Percentiles rank a stretch among this genome's conserved stretches.
Conservation (phyloP, 129 eudicot species). For the Chrysanthemum lavandulifolium region DNA sequence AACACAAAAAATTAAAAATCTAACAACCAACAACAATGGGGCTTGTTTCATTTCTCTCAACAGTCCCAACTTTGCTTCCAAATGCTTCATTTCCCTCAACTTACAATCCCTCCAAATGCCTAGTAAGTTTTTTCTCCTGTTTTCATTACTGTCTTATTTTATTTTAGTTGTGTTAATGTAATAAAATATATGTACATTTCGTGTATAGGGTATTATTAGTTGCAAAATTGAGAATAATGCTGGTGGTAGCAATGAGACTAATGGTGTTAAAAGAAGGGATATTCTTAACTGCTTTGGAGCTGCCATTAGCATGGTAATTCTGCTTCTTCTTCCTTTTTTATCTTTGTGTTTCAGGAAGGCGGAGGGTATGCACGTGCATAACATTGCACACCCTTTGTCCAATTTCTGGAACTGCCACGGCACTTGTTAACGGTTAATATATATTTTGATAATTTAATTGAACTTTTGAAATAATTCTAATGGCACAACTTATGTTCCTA, state of each 20-base stretch:
- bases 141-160: not conserved
- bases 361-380: no score
- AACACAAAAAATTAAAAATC: conserved; percentile 8
- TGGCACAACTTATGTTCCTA: not conserved
- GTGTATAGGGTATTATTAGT: conserved; percentile 41
- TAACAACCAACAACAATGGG: conserved; percentile 38
- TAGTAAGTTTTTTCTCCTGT: conserved; percentile 32
- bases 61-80: conserved; percentile 60
- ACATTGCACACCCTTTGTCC: no score
- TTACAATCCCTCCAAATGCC: conserved; percentile 27
- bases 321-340: not conserved
- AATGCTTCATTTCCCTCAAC: conserved; percentile 34
- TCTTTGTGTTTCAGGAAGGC: no score
- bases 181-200: not conserved
- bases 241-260: conserved; percentile 27
- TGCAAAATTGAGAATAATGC: conserved; percentile 46
- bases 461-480: not conserved
- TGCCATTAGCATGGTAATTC: conserved; percentile 60
- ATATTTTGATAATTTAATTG: not conserved
- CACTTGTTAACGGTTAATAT: not conserved
- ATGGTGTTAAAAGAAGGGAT: conserved; percentile 53
- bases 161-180: not conserved
- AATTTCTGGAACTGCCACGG: no score
- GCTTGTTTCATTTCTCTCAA: conserved; percentile 61
- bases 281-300: conserved; percentile 58